phyloP scores from a whole-genome alignment of 1,139 yeast species.

The Hansenula anomala region DNA sequence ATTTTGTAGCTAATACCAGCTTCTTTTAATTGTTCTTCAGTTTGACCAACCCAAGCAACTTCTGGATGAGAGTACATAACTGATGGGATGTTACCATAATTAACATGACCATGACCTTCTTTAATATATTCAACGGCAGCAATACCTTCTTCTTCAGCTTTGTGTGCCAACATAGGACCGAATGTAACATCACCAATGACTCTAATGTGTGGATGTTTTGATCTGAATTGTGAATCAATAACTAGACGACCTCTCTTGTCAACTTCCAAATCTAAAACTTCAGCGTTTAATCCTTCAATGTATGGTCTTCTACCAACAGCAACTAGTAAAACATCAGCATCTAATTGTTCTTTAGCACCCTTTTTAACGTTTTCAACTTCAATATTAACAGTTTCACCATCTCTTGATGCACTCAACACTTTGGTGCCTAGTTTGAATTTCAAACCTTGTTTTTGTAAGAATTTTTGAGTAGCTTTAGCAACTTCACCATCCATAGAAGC shows the following conservation, averaged over 20 bases:
- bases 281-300: slow-evolving; percentile 86
- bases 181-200: slow-evolving; percentile 98
- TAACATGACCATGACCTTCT: slow-evolving; percentile 94
- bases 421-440: slow-evolving; percentile 91
- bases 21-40: slow-evolving; percentile 92
- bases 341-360: slow-evolving; percentile 74
- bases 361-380: slow-evolving; percentile 87
- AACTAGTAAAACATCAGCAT: slow-evolving; percentile 89
- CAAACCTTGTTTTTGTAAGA: slow-evolving; percentile 90
- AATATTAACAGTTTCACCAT: slow-evolving; percentile 82
- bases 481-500: slow-evolving; percentile 98
- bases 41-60: slow-evolving; percentile 98
- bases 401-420: slow-evolving; percentile 80
- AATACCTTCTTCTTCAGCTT: slow-evolving; percentile 99
- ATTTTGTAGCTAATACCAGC: slow-evolving; percentile 88
- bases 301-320: slow-evolving; percentile 99
- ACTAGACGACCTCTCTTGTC: slow-evolving; percentile 92
- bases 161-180: slow-evolving; percentile 99
- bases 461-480: slow-evolving; percentile 82
- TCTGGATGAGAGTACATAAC: slow-evolving; percentile 99
- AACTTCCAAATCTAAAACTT: slow-evolving; percentile 80
- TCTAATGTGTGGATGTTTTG: slow-evolving; percentile 89
- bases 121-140: slow-evolving; percentile 97
- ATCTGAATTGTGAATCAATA: slow-evolving; percentile 89
- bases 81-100: slow-evolving; percentile 95